These are phyloP conservation scores for Pythium dissimile DNA, from an alignment of 352 stramenopile genomes.

Conservation along the genomic window DNA sequence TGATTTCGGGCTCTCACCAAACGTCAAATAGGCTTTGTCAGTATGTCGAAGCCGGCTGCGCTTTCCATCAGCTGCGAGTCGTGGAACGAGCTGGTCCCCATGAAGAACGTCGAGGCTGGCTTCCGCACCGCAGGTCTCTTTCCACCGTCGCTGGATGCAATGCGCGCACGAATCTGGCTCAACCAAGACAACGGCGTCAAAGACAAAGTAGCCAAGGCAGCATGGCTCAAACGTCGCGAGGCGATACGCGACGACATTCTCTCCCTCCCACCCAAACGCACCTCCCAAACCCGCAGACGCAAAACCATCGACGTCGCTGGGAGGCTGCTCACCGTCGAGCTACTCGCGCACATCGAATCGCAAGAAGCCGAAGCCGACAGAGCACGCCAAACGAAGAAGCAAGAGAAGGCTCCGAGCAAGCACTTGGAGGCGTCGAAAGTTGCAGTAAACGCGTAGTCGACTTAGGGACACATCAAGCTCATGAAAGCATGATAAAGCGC, in stretches of 20 bases:
- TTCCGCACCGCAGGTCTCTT: conserved; percentile 13
- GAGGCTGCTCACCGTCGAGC: neutral
- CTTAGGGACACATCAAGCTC: neutral
- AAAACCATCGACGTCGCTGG: conserved; percentile 4
- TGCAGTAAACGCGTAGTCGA: neutral
- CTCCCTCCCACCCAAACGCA: neutral
- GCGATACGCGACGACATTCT: neutral
- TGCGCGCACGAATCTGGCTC: neutral
- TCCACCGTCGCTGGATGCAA: conserved; percentile 8
- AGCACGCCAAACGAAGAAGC: neutral
- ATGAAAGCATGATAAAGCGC: neutral
- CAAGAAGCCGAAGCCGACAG: conserved; percentile 1
- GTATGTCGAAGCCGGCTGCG: conserved; percentile 1
- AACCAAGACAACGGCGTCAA: neutral
- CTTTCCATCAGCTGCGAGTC: neutral
- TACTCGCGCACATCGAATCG: conserved; percentile 1
- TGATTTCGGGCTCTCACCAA: neutral
- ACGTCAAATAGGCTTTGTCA: conserved; percentile 6
- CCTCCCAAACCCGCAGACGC: neutral
- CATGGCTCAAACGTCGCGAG: conserved; percentile 2
- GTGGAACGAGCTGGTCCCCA: conserved; percentile 1
- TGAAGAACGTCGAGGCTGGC: conserved; percentile 2
- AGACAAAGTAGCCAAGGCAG: neutral
- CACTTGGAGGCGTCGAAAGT: neutral
- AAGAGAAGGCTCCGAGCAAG: neutral